Conservation (phyloP, 139 green algal species). For the Chlamydomonas sp. region DNA sequence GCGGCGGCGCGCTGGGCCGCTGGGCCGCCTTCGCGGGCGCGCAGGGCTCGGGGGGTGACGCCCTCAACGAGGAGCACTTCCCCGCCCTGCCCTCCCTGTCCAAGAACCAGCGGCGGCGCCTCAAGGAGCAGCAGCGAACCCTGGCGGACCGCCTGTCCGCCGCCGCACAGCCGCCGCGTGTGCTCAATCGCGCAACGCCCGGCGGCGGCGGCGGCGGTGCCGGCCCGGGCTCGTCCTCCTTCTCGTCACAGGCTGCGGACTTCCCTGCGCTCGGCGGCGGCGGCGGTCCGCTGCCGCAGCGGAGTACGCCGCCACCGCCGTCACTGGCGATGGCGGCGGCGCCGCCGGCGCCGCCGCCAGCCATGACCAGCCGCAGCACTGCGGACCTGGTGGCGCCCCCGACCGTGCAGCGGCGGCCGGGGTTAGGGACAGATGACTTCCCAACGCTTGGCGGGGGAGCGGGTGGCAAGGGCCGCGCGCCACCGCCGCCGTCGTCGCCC, state of each 20-base stretch:
- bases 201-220: not conserved
- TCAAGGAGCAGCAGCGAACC: constrained; percentile 31
- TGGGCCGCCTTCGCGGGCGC: constrained; percentile 49
- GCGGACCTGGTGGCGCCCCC: constrained; percentile 10
- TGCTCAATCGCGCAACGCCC: constrained; percentile 38
- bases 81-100: constrained; percentile 66
- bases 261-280: constrained; percentile 15
- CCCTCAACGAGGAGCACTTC: constrained; percentile 67
- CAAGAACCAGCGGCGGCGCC: constrained; percentile 40
- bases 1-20: constrained; percentile 38
- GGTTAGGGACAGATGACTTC: constrained; percentile 40
- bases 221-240: not conserved
- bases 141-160: constrained; percentile 52
- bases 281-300: not conserved
- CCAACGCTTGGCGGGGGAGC: constrained; percentile 36
- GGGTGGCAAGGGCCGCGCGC: not conserved
- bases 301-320: not conserved
- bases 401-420: not conserved
- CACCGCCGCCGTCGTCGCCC: not conserved
- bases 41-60: not conserved
- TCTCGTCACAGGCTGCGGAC: not conserved
- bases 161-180: constrained; percentile 31
- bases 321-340: not conserved
- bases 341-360: not conserved
- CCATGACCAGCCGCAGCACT: not conserved